These are phyloP conservation scores for Diversispora epigaea DNA, from an alignment of 192 early-diverging fungal genomes.

Conservation along the genomic window DNA sequence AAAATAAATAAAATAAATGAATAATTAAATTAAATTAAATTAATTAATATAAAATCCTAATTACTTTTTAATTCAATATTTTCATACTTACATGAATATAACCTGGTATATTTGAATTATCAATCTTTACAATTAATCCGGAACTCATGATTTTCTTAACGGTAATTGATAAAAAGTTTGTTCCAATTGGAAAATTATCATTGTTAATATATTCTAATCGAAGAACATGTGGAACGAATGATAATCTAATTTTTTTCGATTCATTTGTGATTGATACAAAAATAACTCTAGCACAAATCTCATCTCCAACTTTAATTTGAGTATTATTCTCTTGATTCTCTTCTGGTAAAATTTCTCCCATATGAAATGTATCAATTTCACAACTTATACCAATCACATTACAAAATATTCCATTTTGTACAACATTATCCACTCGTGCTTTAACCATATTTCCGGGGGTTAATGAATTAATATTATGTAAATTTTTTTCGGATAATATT, in stretches of 20 bases:
- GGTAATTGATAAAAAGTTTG: constrained; percentile 59
- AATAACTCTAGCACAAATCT: constrained; percentile 68
- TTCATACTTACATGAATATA: no score
- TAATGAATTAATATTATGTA: constrained; percentile 72
- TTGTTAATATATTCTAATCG: constrained; percentile 39
- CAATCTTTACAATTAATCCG: no score
- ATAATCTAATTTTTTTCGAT: constrained; percentile 61
- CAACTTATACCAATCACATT: constrained; percentile 81
- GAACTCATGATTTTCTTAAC: constrained; percentile 39
- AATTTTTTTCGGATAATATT: constrained; percentile 37
- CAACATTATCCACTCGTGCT: constrained; percentile 61
- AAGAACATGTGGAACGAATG: constrained; percentile 57
- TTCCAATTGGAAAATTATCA: constrained; percentile 65
- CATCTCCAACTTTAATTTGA: constrained; percentile 59
- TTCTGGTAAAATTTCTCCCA: constrained; percentile 41
- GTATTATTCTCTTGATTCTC: constrained; percentile 50
- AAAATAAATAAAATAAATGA: no score
- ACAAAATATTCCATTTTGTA: constrained; percentile 65
- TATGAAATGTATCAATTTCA: constrained; percentile 62
- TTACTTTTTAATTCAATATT: no score
- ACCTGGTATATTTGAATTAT: no score
- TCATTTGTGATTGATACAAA: constrained; percentile 69
- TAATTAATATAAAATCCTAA: no score
- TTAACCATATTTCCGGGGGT: constrained; percentile 76
- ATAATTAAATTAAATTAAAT: no score